Percentiles rank a stretch among this genome's conserved stretches.
Evolutionary conservation across 306 rosid genomes (phyloP).

Genomic region (Malus fusca): DNA sequence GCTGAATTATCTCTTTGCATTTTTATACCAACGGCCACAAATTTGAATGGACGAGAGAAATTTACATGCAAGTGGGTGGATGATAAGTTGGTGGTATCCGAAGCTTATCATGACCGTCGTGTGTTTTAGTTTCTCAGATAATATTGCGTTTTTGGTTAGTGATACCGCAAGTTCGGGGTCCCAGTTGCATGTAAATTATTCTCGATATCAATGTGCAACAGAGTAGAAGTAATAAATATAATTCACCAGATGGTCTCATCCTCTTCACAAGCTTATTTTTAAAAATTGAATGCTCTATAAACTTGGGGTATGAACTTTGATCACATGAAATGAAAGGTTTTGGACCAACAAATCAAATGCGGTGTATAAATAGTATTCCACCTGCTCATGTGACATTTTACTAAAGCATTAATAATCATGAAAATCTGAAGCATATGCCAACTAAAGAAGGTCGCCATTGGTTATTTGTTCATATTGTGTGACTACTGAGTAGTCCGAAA

Average conservation of each 20-base stretch:
- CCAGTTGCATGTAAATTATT: background rate
- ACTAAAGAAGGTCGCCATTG: background rate
- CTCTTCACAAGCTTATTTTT: background rate
- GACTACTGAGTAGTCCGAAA: no score
- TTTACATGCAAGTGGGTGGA: background rate
- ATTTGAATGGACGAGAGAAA: background rate
- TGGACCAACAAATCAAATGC: slow-evolving; percentile 4
- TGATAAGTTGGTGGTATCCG: background rate
- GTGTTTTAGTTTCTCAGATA: background rate
- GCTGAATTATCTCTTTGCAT: background rate
- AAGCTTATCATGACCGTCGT: background rate
- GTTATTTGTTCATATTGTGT: background rate
- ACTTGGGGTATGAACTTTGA: background rate
- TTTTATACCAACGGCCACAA: background rate
- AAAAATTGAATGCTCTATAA: background rate
- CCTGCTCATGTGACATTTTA: background rate
- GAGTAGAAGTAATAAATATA: no score
- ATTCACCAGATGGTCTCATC: background rate
- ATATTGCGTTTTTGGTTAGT: no score
- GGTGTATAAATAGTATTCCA: background rate
- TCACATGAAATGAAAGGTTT: slow-evolving; percentile 2
- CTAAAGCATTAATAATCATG: background rate
- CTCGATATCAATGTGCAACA: background rate
- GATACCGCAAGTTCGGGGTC: background rate
- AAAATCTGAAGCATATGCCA: slow-evolving; percentile 1